phyloP scores from a whole-genome alignment of 805 yeast genomes.

The Phaffomyces thermotolerans region DNA sequence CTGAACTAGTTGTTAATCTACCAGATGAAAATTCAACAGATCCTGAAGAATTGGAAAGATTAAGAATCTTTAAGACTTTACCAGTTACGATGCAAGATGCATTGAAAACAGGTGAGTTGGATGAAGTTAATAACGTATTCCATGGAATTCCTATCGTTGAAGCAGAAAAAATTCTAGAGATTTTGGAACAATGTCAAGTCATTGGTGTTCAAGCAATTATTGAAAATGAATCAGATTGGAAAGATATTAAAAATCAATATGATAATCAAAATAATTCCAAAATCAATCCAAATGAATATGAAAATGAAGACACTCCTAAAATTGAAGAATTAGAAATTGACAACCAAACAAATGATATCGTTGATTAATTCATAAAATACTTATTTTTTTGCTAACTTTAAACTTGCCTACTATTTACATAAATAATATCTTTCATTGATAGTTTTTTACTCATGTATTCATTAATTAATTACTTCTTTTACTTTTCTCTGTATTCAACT shows the following conservation, averaged over 20 bases:
- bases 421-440: no score
- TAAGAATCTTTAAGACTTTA: constrained; percentile 49
- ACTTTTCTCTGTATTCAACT: not conserved
- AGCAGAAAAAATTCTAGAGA: constrained; percentile 70
- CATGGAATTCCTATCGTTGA: constrained; percentile 64
- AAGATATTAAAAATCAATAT: constrained; percentile 44
- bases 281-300: not conserved
- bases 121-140: constrained; percentile 76
- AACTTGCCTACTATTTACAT: not conserved
- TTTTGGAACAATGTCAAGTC: constrained; percentile 74
- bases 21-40: constrained; percentile 51
- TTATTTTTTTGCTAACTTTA: not conserved
- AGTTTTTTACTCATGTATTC: no score
- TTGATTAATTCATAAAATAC: constrained; percentile 24
- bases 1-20: constrained; percentile 61
- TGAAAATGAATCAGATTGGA: constrained; percentile 67
- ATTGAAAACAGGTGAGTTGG: constrained; percentile 60
- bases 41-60: constrained; percentile 34
- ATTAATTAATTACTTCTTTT: no score
- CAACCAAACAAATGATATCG: constrained; percentile 24
- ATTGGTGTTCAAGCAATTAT: constrained; percentile 73
- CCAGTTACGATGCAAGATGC: constrained; percentile 68
- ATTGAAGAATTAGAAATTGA: constrained; percentile 15
- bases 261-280: constrained; percentile 3
- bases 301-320: constrained; percentile 10